Evolutionary conservation across 805 yeast genomes (phyloP).

Genomic region (Suhomyces tanzawaensis): DNA sequence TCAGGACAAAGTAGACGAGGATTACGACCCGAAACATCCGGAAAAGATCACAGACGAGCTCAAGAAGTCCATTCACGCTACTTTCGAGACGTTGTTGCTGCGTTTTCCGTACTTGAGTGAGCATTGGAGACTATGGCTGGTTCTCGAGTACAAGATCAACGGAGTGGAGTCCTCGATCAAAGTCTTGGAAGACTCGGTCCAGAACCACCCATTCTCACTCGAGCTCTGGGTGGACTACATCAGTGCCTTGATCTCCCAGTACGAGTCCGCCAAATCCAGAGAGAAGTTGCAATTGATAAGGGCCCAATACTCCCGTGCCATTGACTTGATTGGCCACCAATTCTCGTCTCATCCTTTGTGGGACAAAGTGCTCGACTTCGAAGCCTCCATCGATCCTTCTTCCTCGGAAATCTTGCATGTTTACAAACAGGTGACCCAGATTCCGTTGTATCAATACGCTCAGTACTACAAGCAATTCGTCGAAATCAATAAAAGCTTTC

Average conservation of each 20-base stretch:
- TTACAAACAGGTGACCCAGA: slow-evolving; percentile 44
- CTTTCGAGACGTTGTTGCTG: slow-evolving; percentile 37
- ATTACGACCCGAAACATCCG: slow-evolving; percentile 8
- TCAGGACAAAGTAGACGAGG: slow-evolving; percentile 20
- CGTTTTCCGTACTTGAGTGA: slow-evolving; percentile 58
- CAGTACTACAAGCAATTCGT: slow-evolving; percentile 58
- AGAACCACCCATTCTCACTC: slow-evolving; percentile 54
- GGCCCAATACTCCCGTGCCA: slow-evolving; percentile 47
- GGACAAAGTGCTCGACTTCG: slow-evolving; percentile 74
- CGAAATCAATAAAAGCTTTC: slow-evolving; percentile 34
- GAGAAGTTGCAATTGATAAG: slow-evolving; percentile 30
- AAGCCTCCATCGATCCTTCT: slow-evolving; percentile 26
- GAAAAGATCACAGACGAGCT: slow-evolving; percentile 14
- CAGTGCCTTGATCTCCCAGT: slow-evolving; percentile 43
- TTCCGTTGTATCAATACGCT: slow-evolving; percentile 87
- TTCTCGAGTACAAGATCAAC: slow-evolving; percentile 52
- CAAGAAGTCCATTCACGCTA: slow-evolving; percentile 14
- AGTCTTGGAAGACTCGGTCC: slow-evolving; percentile 44
- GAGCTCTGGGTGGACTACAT: slow-evolving; percentile 70
- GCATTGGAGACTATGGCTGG: slow-evolving; percentile 63
- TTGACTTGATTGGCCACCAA: slow-evolving; percentile 57
- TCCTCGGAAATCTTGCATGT: slow-evolving; percentile 29
- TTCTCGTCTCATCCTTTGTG: slow-evolving; percentile 79
- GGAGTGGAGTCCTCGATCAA: slow-evolving; percentile 53
- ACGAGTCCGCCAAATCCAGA: slow-evolving; percentile 27